Evolutionary conservation across 331 rosid species (phyloP).

Genomic region (Dryas integrifolia): DNA sequence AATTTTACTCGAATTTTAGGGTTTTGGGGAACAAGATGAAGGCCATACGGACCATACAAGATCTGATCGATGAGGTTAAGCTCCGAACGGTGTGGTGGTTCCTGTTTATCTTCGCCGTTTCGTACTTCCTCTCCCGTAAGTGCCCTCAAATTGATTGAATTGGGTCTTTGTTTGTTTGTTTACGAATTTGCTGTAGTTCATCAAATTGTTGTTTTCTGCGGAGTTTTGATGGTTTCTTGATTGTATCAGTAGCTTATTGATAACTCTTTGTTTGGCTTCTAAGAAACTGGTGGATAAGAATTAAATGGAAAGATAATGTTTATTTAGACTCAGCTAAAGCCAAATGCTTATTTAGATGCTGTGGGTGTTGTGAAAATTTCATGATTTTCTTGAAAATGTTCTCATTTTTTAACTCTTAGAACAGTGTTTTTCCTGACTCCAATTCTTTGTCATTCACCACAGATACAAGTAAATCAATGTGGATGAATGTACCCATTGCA

Average conservation of each 20-base stretch:
- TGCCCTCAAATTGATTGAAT: background rate
- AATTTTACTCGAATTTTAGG: conserved; percentile 13
- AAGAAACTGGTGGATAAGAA: background rate
- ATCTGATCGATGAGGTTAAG: conserved; percentile 80
- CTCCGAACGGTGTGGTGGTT: conserved; percentile 92
- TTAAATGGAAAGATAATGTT: background rate
- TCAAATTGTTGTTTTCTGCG: background rate
- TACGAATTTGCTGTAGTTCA: conserved; percentile 1
- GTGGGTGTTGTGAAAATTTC: background rate
- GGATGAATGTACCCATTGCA: conserved; percentile 88
- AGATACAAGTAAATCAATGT: conserved; percentile 98
- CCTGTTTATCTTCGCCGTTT: conserved; percentile 64
- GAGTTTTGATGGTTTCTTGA: background rate
- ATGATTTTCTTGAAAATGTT: background rate
- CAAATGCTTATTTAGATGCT: background rate
- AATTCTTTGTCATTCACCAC: conserved; percentile 14
- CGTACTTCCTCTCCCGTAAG: conserved; percentile 84
- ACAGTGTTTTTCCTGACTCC: background rate
- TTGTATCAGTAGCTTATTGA: background rate
- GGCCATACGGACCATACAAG: conserved; percentile 59
- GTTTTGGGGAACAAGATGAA: conserved; percentile 43
- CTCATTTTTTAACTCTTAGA: background rate
- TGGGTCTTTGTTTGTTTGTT: background rate
- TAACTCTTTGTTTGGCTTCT: conserved; percentile 1
- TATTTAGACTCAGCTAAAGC: background rate